phyloP scores from a whole-genome alignment of 192 early-diverging fungal species.

The Linnemannia hyalina region DNA sequence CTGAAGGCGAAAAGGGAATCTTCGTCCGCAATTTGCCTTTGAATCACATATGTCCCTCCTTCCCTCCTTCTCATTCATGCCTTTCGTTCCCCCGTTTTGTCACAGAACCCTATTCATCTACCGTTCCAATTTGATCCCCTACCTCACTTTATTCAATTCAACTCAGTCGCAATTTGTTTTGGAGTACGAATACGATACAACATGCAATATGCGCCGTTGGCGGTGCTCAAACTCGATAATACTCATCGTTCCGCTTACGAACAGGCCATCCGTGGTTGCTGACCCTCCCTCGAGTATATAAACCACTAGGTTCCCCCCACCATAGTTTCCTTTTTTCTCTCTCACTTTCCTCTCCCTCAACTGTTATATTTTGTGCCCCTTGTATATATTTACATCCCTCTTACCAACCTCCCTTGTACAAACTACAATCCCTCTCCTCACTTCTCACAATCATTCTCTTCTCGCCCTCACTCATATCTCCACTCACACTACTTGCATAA shows the following conservation, averaged over 20 bases:
- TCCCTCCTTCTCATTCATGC: neutral
- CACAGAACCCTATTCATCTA: too few relatives aligned
- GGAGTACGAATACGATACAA: neutral
- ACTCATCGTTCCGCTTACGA: neutral
- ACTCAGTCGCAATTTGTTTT: neutral
- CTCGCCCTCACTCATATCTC: neutral
- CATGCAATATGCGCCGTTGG: neutral
- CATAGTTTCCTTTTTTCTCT: neutral
- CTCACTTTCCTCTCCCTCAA: neutral
- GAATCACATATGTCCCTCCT: too few relatives aligned
- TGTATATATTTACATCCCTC: neutral
- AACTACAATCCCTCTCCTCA: neutral
- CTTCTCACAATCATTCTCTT: neutral
- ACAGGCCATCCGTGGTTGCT: neutral
- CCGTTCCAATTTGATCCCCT: too few relatives aligned
- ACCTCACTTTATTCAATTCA: too few relatives aligned
- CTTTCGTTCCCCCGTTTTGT: neutral
- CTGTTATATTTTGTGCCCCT: neutral
- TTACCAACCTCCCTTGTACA: neutral
- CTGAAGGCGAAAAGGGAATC: too few relatives aligned
- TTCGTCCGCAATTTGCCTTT: too few relatives aligned
- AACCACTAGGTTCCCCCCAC: neutral
- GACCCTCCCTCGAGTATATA: neutral
- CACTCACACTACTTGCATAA: neutral
- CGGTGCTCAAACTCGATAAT: neutral